Evolutionary conservation across 179 eudicot species (phyloP), one percentile per base, ranked within the genome.

Genomic region (Sideroxylon spinosum): DNA sequence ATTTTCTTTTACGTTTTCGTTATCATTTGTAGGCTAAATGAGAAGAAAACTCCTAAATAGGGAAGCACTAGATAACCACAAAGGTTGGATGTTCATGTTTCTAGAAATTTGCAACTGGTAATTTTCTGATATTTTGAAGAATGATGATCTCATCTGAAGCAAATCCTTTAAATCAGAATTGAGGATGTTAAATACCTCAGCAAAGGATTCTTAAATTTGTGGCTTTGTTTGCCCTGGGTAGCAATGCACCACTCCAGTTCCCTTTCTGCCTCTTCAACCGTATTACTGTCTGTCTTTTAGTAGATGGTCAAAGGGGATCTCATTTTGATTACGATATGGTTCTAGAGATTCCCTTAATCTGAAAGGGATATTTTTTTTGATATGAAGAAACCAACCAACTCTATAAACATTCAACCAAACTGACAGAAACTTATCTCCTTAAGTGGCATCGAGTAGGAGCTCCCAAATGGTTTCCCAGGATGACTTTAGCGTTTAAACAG

Each of bases 301-400:
- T 7, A 71, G 60, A 50, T 37, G 55, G 49, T 22, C 74, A 6
- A 7, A 13, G 74, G 22, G 20, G 67, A 50, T 52, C 22, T 50
- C 37, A 71, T 55, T 71, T 25, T 19, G 56, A 69, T 48, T 69
- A 55, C 48, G 56, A 69, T 11, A 48, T 11, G 73, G n/a, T 69
- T 69, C 23, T 69, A 19, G 52, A 19, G 19, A 22, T 46, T 20
- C 29, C n/a, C 14, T 69, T 44, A 55, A 48, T 46, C 14, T 26
- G 28, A 20, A 20, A 46, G 46, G 11, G 44, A 22, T n/a, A n/a
- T n/a, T 4, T 14, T 55, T 29, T 69, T 11, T 48, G 56, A 22
- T 69, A 48, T 11, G 56, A 69, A 8, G 9, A 22, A 28, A 48
- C 28, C 1, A 68, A 68, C 25, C 13, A 20, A 48, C 29, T 69